Base-by-base conservation (phyloP, 495 filamentous ascomycete species). In the Beverwykella pulmonaria region DNA sequence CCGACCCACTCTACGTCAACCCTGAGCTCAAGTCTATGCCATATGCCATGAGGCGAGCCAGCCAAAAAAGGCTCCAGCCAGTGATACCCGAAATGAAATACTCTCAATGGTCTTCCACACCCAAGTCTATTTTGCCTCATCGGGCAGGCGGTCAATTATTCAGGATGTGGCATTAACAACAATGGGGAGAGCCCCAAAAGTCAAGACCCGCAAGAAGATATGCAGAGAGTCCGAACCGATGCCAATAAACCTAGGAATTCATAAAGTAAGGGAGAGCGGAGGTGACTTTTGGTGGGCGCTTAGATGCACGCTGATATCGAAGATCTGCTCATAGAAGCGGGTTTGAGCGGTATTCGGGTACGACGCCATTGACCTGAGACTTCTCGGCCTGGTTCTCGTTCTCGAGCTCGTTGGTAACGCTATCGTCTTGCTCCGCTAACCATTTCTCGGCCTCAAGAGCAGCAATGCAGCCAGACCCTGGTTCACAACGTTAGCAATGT, bases 401-500 rank as follows among this genome's bases (percentile, higher is more conserved):
- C 32, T 77, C 74, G 19, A 71, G 68, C 56, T 79, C 77, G 58
- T 78, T 75, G 10, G 77, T 72, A 26, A 78, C 78, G 8, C 81
- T 81, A 44, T 61, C 64, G 65, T 93, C 92, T 66, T 81, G 76
- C 69, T 98, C 93, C 0, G 90, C 80, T 50, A 98, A 79, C 79
- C 82, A 94, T 75, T 96, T 93, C 81, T 98, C 94, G 29, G 93
- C 92, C 69, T 98, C 94, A 46, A 98, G 83, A 17, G 93, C 94
- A 49, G 94, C 94, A 73, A 96, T 87, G 76, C 94, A 98, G 69
- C 94, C 94, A 64, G 93, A 89, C 23, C 93, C 92, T 95, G 50
- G 48, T n/a, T 27, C 4, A 25, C 32, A 17, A 34, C 34, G 75
- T 85, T 73, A 83, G 80, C 29, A 68, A 60, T 14, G 36, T 8